Percentiles rank a stretch among this genome's conserved stretches.
Conservation (phyloP, 208 protist species). For the Trypanosomatidae sp. region DNA sequence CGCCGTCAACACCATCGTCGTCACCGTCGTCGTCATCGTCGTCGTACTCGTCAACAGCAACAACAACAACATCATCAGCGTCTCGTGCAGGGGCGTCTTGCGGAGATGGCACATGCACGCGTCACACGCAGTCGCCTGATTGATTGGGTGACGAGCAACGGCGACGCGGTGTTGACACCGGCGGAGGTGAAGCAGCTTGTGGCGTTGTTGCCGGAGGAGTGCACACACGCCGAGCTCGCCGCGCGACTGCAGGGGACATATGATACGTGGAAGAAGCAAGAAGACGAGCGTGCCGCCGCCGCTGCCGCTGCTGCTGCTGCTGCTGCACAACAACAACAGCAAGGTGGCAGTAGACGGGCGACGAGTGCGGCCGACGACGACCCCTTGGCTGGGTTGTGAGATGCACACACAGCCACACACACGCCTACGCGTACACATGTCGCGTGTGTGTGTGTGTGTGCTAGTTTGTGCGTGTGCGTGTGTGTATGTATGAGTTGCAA, state of each 20-base stretch:
- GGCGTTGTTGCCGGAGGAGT: conserved; percentile 32
- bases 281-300: conserved; percentile 20
- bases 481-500: conserved; percentile 2
- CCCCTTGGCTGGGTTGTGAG: too few relatives aligned
- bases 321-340: neutral
- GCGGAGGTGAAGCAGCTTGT: conserved; percentile 56
- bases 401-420: too few relatives aligned
- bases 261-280: conserved; percentile 48
- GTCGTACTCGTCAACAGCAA: too few relatives aligned
- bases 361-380: neutral
- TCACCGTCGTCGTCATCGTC: too few relatives aligned
- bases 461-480: neutral
- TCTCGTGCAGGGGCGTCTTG: too few relatives aligned
- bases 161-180: conserved; percentile 67
- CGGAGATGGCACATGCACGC: too few relatives aligned
- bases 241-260: conserved; percentile 79
- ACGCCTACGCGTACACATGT: too few relatives aligned
- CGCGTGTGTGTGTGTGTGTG: neutral
- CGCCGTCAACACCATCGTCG: too few relatives aligned
- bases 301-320: neutral
- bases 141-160: conserved; percentile 57
- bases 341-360: neutral
- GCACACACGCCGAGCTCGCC: conserved; percentile 46
- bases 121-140: too few relatives aligned
- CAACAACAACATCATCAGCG: too few relatives aligned